Evolutionary conservation across 2,329 filamentous ascomycete species (phyloP).

Genomic region (Rhynchosporium secalis): DNA sequence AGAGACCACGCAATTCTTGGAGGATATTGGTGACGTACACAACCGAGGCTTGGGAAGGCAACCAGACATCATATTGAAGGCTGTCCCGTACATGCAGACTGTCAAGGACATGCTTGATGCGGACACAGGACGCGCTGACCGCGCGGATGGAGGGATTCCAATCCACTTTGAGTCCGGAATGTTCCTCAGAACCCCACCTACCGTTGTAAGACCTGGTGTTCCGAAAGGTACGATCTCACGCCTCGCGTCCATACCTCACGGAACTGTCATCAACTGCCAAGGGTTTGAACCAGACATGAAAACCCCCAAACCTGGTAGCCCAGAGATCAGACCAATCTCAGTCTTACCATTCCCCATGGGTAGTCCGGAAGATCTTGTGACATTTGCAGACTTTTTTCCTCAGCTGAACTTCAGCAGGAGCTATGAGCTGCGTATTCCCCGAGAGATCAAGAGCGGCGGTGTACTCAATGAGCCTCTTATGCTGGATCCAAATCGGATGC

Average conservation of each 20-base stretch:
- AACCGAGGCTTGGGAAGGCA: constrained; percentile 43
- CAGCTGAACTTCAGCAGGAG: constrained; percentile 8
- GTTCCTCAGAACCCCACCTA: constrained; percentile 8
- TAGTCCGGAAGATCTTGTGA: constrained; percentile 3
- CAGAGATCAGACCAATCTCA: constrained; percentile 9
- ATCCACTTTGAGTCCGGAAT: constrained; percentile 12
- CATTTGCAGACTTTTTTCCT: constrained; percentile 8
- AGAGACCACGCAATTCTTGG: constrained; percentile 41
- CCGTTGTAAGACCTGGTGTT: neutral
- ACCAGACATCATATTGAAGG: constrained; percentile 41
- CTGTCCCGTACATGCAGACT: constrained; percentile 42
- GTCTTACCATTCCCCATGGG: constrained; percentile 12
- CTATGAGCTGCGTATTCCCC: constrained; percentile 8
- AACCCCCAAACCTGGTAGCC: neutral
- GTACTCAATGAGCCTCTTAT: constrained; percentile 7
- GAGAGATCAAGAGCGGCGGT: constrained; percentile 2
- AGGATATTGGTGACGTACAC: constrained; percentile 40
- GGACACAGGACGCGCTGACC: constrained; percentile 29
- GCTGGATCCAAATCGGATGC: constrained; percentile 13
- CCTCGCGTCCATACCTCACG: constrained; percentile 10
- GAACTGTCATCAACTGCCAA: constrained; percentile 12
- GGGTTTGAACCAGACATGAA: constrained; percentile 10
- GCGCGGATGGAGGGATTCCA: constrained; percentile 39
- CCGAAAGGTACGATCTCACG: constrained; percentile 8
- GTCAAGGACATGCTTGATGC: constrained; percentile 41